Conservation (phyloP, 495 filamentous ascomycete genomes). For the Oleoguttula mirabilis region DNA sequence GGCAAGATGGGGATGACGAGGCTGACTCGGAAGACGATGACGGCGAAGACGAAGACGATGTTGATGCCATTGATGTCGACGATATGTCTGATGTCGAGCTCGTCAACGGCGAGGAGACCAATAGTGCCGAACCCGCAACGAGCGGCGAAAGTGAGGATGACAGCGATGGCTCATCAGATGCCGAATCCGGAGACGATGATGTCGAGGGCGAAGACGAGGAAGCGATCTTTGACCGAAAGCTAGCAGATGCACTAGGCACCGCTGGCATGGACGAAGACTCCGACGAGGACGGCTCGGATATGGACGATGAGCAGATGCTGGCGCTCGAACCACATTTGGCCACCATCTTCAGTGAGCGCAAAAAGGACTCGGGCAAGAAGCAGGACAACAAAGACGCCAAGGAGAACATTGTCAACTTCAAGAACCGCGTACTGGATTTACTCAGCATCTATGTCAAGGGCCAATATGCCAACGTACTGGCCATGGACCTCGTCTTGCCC, state of each 20-base stretch:
- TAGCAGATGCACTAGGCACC: conserved; percentile 60
- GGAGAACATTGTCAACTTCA: conserved; percentile 87
- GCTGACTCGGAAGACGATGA: conserved; percentile 35
- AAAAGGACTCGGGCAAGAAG: conserved; percentile 48
- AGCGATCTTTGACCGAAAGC: conserved; percentile 59
- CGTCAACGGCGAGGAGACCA: conserved; percentile 17
- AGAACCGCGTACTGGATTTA: conserved; percentile 80
- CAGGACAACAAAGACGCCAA: conserved; percentile 75
- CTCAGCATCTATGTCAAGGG: conserved; percentile 77
- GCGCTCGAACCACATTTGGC: conserved; percentile 67
- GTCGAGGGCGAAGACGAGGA: conserved; percentile 30
- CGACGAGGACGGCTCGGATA: conserved; percentile 46
- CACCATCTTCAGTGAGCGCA: conserved; percentile 70
- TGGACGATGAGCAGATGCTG: conserved; percentile 95
- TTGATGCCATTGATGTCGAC: conserved; percentile 34
- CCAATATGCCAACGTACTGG: conserved; percentile 51
- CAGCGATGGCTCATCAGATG: conserved; percentile 20
- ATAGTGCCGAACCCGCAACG: conserved; percentile 5
- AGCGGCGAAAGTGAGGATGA: conserved; percentile 14
- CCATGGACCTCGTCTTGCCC: conserved; percentile 58
- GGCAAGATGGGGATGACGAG: conserved; percentile 55
- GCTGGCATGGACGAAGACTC: conserved; percentile 42
- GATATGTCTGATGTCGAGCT: conserved; percentile 29
- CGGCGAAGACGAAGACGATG: conserved; percentile 35
- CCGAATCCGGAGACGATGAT: conserved; percentile 4